These are phyloP conservation scores for Pichiaceae sp. DNA, from an alignment of 1,139 yeast genomes.

Conservation along the genomic window DNA sequence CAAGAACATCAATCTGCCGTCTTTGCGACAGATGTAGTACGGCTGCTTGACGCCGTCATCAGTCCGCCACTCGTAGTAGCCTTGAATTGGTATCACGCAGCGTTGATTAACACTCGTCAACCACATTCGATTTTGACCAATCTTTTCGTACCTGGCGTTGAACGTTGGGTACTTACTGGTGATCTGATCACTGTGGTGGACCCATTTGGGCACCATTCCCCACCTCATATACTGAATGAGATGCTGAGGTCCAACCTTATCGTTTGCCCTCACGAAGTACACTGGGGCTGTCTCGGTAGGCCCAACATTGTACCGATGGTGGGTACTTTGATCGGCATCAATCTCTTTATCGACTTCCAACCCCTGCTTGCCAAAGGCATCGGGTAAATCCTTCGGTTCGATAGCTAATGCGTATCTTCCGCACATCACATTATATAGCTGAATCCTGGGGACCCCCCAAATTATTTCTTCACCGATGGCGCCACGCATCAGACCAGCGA, in stretches of 20 bases:
- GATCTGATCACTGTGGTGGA: constrained; percentile 23
- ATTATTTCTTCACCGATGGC: background rate
- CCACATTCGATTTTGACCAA: constrained; percentile 45
- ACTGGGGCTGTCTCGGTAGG: constrained; percentile 45
- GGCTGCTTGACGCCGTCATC: constrained; percentile 32
- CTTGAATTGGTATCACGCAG: constrained; percentile 72
- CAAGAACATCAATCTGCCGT: constrained; percentile 46
- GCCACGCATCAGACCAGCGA: background rate
- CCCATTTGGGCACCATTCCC: constrained; percentile 54
- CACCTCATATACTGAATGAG: constrained; percentile 41
- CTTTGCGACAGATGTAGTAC: constrained; percentile 51
- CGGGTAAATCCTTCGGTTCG: constrained; percentile 17
- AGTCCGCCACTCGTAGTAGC: constrained; percentile 75
- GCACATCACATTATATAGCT: constrained; percentile 27
- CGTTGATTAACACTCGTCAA: constrained; percentile 32
- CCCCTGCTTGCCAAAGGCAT: constrained; percentile 16
- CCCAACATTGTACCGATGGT: constrained; percentile 36
- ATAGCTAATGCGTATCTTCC: constrained; percentile 37
- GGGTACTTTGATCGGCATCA: constrained; percentile 7
- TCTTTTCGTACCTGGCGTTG: constrained; percentile 58
- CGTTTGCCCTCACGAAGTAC: constrained; percentile 14
- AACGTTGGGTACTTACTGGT: constrained; percentile 29
- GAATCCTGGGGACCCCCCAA: background rate
- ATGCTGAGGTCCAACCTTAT: constrained; percentile 9
- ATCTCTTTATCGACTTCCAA: constrained; percentile 15